Evolutionary conservation across 2,329 filamentous ascomycete species (phyloP), one percentile per base, ranked within the genome.

Genomic region (Paraphoma sp.): DNA sequence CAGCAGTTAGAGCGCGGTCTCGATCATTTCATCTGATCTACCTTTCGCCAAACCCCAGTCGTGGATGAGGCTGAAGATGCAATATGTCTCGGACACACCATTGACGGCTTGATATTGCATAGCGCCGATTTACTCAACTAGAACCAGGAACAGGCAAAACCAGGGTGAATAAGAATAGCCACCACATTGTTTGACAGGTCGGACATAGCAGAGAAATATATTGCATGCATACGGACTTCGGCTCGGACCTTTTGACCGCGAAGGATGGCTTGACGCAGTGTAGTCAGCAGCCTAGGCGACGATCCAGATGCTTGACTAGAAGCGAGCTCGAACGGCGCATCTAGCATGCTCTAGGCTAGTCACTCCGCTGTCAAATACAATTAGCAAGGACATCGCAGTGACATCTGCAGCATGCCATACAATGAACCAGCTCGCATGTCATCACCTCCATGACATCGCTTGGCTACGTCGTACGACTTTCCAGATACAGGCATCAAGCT

Each of bases 81-180:
- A 67, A 64, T 59, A 55, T 55, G 55, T 33, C 31, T 50, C 33
- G 33, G 56, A 54, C 50, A 44, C 49, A 57, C 54, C 60, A 65
- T 63, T 48, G 51, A 53, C 64, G 62, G 63, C 55, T 56, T 48
- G 57, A 69, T 64, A 70, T 67, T 69, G 43, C 53, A 41, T 17
- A 29, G 29, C 41, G 45, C 42, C 42, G 53, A 54, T 59, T 54
- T 50, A 23, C 12, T 8, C 18, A 47, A 44, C 47, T 57, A 17
- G 46, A 59, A 48, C 48, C 55, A 50, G 60, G 57, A 59, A 54
- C 49, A 33, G 16, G 31, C 52, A 43, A 45, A 33, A 33, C 42
- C 30, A 12, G 10, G 11, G 33, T 16, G 14, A 31, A 52, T 56
- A 60, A 63, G 51, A 63, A 63, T 59, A 59, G 50, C 7, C 36